Percentiles rank a stretch among this genome's conserved stretches.
Evolutionary conservation across 2,329 filamentous ascomycete species (phyloP).

Genomic region (Verticillium klebahnii): DNA sequence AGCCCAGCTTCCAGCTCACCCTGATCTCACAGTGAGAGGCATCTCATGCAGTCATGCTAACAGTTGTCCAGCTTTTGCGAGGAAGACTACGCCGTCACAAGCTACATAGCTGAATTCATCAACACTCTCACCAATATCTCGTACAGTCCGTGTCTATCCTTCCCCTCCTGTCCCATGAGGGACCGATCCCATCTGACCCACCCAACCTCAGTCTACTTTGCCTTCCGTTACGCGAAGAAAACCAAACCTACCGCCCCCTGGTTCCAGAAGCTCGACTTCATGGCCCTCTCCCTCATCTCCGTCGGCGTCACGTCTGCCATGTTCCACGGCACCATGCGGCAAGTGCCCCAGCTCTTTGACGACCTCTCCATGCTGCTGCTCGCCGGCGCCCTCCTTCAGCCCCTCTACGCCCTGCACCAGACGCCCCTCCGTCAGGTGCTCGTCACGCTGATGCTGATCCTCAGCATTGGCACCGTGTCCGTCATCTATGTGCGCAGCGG

Average conservation of each 20-base stretch:
- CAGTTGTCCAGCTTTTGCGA: conserved; percentile 10
- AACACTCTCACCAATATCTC: conserved; percentile 37
- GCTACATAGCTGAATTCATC: conserved; percentile 38
- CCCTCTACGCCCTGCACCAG: conserved; percentile 39
- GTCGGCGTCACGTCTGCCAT: conserved; percentile 37
- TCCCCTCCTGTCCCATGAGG: not conserved
- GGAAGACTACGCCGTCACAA: conserved; percentile 31
- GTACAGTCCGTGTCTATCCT: conserved; percentile 15
- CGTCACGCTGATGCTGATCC: conserved; percentile 32
- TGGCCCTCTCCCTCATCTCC: conserved; percentile 33
- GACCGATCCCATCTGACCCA: not conserved
- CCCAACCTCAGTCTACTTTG: conserved; percentile 31
- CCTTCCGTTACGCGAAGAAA: conserved; percentile 30
- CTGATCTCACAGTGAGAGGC: not conserved
- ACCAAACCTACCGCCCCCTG: conserved; percentile 22
- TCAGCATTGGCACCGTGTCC: conserved; percentile 34
- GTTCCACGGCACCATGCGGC: conserved; percentile 40
- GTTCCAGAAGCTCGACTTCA: conserved; percentile 30
- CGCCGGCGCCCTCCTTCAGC: conserved; percentile 46
- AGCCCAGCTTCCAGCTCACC: not conserved
- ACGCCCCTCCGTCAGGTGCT: conserved; percentile 23
- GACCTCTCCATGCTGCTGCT: conserved; percentile 56
- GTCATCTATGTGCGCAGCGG: conserved; percentile 36
- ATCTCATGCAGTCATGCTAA: not conserved
- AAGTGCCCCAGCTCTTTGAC: conserved; percentile 41